Base-by-base conservation (phyloP, 768 basidiomycete species). In the Lactifluus hygrophoroides region DNA sequence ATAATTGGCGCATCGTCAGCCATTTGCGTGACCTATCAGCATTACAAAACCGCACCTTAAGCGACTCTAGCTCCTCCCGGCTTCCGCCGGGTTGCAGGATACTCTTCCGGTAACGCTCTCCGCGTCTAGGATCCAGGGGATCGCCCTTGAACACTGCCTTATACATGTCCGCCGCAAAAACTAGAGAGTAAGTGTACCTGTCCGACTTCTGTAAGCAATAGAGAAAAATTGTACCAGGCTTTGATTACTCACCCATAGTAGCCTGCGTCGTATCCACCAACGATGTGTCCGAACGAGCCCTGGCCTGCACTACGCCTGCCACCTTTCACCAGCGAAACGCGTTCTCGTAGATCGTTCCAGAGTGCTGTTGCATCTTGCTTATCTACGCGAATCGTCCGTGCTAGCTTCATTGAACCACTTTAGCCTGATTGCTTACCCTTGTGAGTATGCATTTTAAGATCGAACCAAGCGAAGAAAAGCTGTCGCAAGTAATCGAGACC, bases 401-500 rank as follows among this genome's bases (percentile, higher is more conserved):
- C 30, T 46, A 52, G 19, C 27, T 0, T 16, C 3, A 17, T 17
- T 7, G 28, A 23, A 23, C 17, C 11, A 17, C 8, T 28, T 14
- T 47, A 8, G 16, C 35, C 27, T 1, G n/a, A 11, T n/a, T n/a
- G n/a, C 48, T 38, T 40, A 83, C 87, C 78, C 74, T 84, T 76
- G 63, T 82, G 80, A 1, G 82, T 85, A 70, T 88, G 88, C 8
- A 89, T 81, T 66, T 83, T 81, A 66, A 88, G 77, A 69, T 90
- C 88, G 63, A 83, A 89, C 65, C 82, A 82, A 60, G 84, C 89
- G 66, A 90, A 90, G 78, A 91, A 93, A 6, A 93, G 73, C 68
- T 94, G 91, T 27, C 88, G 82, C 11, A 90, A 77, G 70, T 87
- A 88, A 71, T 83, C 88, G 32, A 94, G 71, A 9, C 91, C 92